Conservation (phyloP, 352 stramenopile genomes). For the Phytophthora nicotianae region DNA sequence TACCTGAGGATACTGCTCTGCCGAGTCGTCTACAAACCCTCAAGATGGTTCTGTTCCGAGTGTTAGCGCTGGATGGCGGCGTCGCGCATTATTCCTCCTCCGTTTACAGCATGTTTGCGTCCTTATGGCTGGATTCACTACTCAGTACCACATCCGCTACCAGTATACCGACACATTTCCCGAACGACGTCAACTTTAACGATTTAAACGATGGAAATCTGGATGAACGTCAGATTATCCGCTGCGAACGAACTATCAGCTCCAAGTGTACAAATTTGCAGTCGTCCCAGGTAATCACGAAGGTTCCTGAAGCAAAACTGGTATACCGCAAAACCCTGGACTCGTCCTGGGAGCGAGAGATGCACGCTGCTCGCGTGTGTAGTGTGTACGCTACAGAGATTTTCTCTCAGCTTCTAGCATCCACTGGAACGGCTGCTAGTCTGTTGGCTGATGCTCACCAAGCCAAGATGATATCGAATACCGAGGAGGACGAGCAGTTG, state of each 20-base stretch:
- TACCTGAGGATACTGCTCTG: slow-evolving; percentile 9
- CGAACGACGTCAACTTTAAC: slow-evolving; percentile 43
- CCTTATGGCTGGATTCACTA: slow-evolving; percentile 71
- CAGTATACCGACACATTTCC: slow-evolving; percentile 79
- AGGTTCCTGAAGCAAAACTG: slow-evolving; percentile 46
- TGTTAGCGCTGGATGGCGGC: slow-evolving; percentile 59
- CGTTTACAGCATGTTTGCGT: slow-evolving; percentile 68
- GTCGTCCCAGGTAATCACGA: slow-evolving; percentile 77
- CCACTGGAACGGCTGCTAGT: slow-evolving; percentile 19
- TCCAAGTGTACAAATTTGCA: slow-evolving; percentile 85
- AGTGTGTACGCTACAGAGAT: slow-evolving; percentile 63
- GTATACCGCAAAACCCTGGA: slow-evolving; percentile 82
- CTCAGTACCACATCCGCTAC: slow-evolving; percentile 64
- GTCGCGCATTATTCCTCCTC: slow-evolving; percentile 74
- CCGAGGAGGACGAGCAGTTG: slow-evolving; percentile 38
- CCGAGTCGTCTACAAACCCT: slow-evolving; percentile 47
- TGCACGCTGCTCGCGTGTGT: slow-evolving; percentile 63
- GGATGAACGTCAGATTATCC: slow-evolving; percentile 56
- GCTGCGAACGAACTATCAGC: slow-evolving; percentile 78
- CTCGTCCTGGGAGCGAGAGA: slow-evolving; percentile 69
- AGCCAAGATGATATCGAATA: slow-evolving; percentile 5
- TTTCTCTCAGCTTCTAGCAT: slow-evolving; percentile 51
- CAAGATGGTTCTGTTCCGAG: slow-evolving; percentile 53
- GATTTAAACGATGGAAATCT: slow-evolving; percentile 11
- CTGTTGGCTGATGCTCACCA: slow-evolving; percentile 16